Conservation (phyloP, 352 stramenopile genomes). For the Elongisporangium anandrum region DNA sequence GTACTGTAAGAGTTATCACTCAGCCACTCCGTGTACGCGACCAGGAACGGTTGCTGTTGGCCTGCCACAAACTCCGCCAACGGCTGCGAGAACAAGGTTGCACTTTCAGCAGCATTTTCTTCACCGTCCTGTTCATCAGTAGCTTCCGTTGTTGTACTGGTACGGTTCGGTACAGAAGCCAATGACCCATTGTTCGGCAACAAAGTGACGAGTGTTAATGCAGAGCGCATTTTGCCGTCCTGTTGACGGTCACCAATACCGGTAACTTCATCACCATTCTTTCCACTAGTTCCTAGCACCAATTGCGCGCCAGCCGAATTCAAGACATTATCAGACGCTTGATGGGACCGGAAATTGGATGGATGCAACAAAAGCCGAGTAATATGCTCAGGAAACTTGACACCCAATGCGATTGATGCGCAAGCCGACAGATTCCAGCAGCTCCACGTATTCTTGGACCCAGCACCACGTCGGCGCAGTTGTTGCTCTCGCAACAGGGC, state of each 20-base stretch:
- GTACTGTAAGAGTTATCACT: conserved; percentile 81
- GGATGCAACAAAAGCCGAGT: conserved; percentile 68
- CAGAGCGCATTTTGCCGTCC: neutral
- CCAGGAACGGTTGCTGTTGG: conserved; percentile 75
- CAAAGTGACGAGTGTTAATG: neutral
- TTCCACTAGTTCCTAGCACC: conserved; percentile 25
- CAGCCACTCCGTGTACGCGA: conserved; percentile 67
- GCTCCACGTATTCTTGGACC: conserved; percentile 88
- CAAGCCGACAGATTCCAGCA: conserved; percentile 86
- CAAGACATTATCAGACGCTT: conserved; percentile 83
- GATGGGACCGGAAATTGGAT: conserved; percentile 82
- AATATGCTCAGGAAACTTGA: conserved; percentile 69
- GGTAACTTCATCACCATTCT: conserved; percentile 4
- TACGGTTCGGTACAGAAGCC: neutral
- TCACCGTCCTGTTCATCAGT: neutral
- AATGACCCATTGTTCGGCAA: neutral
- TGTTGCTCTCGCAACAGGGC: conserved; percentile 87
- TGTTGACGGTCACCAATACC: neutral
- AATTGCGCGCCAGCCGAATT: conserved; percentile 62
- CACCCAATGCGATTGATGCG: conserved; percentile 75
- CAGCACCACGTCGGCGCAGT: conserved; percentile 68
- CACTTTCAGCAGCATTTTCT: neutral
- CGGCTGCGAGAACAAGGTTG: conserved; percentile 52
- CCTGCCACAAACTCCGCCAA: conserved; percentile 53
- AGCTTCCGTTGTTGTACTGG: neutral